phyloP scores from a whole-genome alignment of 108 stramenopile genomes.

The Nitzschia putrida region DNA sequence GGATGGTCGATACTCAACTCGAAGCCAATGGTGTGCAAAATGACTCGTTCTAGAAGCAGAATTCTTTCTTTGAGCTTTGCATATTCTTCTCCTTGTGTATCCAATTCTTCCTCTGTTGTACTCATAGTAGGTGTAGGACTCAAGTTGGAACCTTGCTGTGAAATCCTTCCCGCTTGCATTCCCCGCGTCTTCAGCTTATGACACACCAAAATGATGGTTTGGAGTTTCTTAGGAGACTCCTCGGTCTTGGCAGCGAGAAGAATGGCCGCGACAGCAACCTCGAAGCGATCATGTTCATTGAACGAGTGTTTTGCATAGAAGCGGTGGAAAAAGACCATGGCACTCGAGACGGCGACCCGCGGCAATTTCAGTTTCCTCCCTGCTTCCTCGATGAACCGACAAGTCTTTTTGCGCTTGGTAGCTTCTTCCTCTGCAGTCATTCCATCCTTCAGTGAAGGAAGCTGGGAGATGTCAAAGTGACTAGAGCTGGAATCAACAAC shows the following conservation, averaged over 20 bases:
- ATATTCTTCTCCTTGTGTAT: conserved; percentile 77
- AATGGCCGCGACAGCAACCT: conserved; percentile 83
- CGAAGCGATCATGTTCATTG: conserved; percentile 83
- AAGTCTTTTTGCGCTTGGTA: conserved; percentile 65
- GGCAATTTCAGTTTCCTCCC: conserved; percentile 73
- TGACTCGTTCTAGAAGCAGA: conserved; percentile 80
- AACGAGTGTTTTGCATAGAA: conserved; percentile 89
- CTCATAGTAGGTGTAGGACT: conserved; percentile 18
- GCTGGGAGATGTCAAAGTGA: conserved; percentile 35
- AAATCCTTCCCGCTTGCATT: conserved; percentile 53
- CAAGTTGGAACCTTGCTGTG: conserved; percentile 23
- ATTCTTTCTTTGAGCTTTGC: conserved; percentile 78
- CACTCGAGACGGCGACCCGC: conserved; percentile 75
- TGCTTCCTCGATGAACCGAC: conserved; percentile 84
- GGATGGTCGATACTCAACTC: conserved; percentile 85
- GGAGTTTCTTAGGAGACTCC: conserved; percentile 84
- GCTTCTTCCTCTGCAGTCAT: conserved; percentile 60
- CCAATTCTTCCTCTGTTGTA: conserved; percentile 24
- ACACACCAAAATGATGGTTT: conserved; percentile 68
- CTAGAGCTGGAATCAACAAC: not conserved
- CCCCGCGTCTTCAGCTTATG: conserved; percentile 58
- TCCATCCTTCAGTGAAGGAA: conserved; percentile 39
- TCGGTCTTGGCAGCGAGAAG: conserved; percentile 88
- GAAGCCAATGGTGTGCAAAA: conserved; percentile 88
- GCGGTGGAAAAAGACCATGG: conserved; percentile 88